phyloP scores from a whole-genome alignment of 306 rosid genomes.

The Citrullus amarus region DNA sequence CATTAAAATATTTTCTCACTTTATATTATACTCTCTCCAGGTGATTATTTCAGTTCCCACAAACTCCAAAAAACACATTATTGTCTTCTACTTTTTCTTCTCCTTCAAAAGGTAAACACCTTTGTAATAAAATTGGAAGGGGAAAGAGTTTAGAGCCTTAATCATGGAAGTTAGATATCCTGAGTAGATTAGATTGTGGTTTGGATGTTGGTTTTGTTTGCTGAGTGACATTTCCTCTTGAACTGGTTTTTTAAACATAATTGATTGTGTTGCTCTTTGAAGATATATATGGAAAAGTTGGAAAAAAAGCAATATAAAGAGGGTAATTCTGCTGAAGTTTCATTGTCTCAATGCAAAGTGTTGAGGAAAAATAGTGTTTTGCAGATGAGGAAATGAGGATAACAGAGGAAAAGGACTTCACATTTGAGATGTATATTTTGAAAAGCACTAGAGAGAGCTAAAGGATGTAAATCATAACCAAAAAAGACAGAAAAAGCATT shows the following conservation, averaged over 20 bases:
- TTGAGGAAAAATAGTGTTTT: not conserved
- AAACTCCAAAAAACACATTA: not conserved
- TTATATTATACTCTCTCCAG: not conserved
- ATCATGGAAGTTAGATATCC: too few relatives aligned
- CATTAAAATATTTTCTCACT: not conserved
- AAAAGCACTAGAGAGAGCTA: constrained; percentile 4
- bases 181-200: too few relatives aligned
- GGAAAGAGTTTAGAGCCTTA: too few relatives aligned
- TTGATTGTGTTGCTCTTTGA: not conserved
- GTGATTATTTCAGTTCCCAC: not conserved
- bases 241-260: not conserved
- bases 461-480: constrained; percentile 13
- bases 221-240: not conserved
- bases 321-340: not conserved
- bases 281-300: not conserved
- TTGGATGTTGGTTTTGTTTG: not conserved
- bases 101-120: too few relatives aligned
- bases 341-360: constrained; percentile 1
- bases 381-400: not conserved
- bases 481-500: not conserved
- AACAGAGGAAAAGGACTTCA: constrained; percentile 25
- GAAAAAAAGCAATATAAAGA: not conserved
- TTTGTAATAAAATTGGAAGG: too few relatives aligned
- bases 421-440: constrained; percentile 9
- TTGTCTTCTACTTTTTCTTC: not conserved